Base-by-base conservation (phyloP, 2,329 filamentous ascomycete species). In the Colletotrichum shisoi region DNA sequence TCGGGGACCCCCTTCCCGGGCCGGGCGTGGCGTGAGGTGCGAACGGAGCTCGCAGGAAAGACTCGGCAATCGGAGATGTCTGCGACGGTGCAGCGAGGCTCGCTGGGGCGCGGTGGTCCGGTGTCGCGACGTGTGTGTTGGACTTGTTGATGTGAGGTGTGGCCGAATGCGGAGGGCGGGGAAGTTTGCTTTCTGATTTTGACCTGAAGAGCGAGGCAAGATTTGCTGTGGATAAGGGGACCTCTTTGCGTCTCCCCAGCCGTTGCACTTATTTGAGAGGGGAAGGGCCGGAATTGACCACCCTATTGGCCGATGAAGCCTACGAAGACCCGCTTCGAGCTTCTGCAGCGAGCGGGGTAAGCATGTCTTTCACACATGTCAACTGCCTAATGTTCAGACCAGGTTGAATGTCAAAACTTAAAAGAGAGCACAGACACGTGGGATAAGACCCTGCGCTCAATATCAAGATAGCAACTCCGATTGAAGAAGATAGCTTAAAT, bases 91-190 rank as follows among this genome's bases (percentile, higher is more conserved):
- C 31, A 66, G 54, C 65, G 42, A 61, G 57, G 52, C 68, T 67
- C 65, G 51, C 64, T 68, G 62, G 61, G 65, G 53, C 57, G 53
- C 57, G 51, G 66, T 46, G 68, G 69, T 63, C 69, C 69, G 69
- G 69, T 70, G 64, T 71, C 69, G 69, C 69, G 69, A 70, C 62
- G 58, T 58, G 49, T 57, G 56, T 62, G 52, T 60, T 65, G 54
- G 19, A 58, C 58, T 46, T 64, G 68, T 64, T 68, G 68, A 64
- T 57, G 45, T 57, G 60, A 66, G 60, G 51, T 57, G 62, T 45
- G 67, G 67, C 69, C 69, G 69, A 70, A 62, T 63, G 60, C 69
- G 69, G 69, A 70, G 69, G 69, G 57, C 62, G 67, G 63, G 69
- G 68, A 69, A 63, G 62, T 58, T 63, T 46, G 56, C 42, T 58